phyloP scores from a whole-genome alignment of 2,329 filamentous ascomycete genomes.

The Plectosphaerella cucumerina region DNA sequence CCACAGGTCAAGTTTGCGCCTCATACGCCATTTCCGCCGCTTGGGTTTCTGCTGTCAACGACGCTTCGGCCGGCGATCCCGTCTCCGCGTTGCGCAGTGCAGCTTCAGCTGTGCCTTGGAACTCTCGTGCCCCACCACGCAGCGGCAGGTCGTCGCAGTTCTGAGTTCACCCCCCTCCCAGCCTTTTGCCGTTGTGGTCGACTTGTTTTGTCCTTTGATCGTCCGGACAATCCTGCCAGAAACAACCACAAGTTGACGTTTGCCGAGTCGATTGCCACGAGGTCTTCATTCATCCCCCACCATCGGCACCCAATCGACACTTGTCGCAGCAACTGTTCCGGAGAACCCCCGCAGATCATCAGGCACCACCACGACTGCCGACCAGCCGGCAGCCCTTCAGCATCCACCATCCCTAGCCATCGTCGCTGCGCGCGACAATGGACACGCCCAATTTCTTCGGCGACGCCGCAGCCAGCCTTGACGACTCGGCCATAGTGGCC shows the following conservation, averaged over 20 bases:
- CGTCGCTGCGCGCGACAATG: slow-evolving; percentile 3
- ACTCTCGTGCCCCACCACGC: not conserved
- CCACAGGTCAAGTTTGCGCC: no score
- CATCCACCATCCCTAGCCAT: not conserved
- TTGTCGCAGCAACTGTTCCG: not conserved
- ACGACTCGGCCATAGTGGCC: not conserved
- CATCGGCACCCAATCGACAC: slow-evolving; percentile 1
- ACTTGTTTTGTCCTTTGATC: no score
- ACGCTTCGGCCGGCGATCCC: no score
- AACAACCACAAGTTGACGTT: no score
- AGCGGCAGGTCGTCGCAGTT: not conserved
- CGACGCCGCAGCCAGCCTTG: slow-evolving; percentile 8
- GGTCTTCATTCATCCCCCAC: not conserved
- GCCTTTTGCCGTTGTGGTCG: no score
- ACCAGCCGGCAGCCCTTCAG: no score
- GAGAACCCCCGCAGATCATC: no score
- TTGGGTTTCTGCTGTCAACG: no score
- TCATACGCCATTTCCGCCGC: no score
- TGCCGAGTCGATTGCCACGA: not conserved
- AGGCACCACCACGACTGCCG: not conserved
- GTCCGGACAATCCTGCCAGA: no score
- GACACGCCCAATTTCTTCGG: slow-evolving; percentile 12
- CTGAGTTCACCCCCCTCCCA: not conserved
- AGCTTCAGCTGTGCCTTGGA: no score
- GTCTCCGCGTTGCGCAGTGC: no score